Conservation (phyloP, 169 alveolate genomes). For the Blepharisma undulans region DNA sequence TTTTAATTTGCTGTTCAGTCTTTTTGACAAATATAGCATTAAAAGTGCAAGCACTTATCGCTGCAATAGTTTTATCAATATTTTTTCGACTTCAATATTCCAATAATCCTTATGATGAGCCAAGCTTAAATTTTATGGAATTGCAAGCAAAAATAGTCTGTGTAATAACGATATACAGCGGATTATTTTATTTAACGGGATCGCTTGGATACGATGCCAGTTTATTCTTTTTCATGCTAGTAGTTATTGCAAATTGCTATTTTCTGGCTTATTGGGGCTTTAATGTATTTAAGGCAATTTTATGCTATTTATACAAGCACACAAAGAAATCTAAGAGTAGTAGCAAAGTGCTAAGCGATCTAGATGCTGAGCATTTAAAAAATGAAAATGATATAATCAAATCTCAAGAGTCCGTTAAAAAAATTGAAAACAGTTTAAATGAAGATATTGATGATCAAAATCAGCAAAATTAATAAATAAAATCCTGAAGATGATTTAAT, state of each 20-base stretch:
- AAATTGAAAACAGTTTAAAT: neutral
- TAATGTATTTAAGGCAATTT: neutral
- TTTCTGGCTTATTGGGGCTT: neutral
- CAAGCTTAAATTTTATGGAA: neutral
- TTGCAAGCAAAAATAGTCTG: neutral
- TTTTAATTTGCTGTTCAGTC: constrained; percentile 43
- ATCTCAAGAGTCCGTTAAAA: neutral
- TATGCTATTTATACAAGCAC: neutral
- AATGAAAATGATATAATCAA: neutral
- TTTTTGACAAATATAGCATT: constrained; percentile 18
- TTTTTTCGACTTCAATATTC: neutral
- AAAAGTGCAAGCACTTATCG: constrained; percentile 1
- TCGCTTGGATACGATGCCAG: neutral
- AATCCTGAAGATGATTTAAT: neutral
- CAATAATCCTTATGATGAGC: neutral
- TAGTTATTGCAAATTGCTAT: neutral
- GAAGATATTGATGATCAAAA: neutral
- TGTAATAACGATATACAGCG: constrained; percentile 24
- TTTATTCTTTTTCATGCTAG: neutral
- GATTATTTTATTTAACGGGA: constrained; percentile 15
- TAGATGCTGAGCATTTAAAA: neutral
- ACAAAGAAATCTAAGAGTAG: neutral
- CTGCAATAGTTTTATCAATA: neutral
- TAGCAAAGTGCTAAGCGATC: neutral
- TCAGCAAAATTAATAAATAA: neutral